These are phyloP conservation scores for Coemansia biformis DNA, from an alignment of 192 early-diverging fungal genomes.

Conservation along the genomic window DNA sequence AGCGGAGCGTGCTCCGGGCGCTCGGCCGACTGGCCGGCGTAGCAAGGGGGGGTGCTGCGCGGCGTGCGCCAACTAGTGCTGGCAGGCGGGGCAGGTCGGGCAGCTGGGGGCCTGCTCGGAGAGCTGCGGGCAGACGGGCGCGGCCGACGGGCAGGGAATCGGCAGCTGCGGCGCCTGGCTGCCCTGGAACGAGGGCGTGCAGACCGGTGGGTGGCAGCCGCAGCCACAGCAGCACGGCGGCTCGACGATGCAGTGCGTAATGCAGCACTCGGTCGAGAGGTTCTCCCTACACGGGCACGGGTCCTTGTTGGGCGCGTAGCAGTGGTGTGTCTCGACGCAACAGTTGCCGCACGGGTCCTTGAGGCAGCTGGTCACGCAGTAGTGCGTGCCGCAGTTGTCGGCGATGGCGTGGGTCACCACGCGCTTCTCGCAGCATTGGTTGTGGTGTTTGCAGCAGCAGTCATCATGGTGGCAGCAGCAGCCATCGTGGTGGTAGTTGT, in stretches of 20 bases:
- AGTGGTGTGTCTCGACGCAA: conserved; percentile 47
- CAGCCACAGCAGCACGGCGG: conserved; percentile 37
- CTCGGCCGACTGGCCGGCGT: no score
- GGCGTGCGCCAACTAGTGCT: no score
- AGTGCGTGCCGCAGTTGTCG: conserved; percentile 49
- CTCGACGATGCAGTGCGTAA: conserved; percentile 49
- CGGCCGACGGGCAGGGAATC: conserved; percentile 13
- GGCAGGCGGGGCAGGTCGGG: conserved; percentile 21
- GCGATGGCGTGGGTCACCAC: conserved; percentile 40
- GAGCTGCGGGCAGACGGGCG: conserved; percentile 32
- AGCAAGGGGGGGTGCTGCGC: not conserved
- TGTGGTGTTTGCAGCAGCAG: conserved; percentile 23
- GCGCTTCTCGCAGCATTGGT: conserved; percentile 38
- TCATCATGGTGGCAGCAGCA: conserved; percentile 22
- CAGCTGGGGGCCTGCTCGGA: conserved; percentile 21
- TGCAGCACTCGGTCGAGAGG: conserved; percentile 47
- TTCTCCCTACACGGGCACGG: conserved; percentile 36
- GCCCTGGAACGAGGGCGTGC: conserved; percentile 43
- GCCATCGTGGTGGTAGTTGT: conserved; percentile 21
- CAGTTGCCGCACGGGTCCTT: conserved; percentile 50
- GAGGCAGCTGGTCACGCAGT: conserved; percentile 50
- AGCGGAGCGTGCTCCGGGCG: no score
- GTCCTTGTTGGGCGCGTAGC: conserved; percentile 39
- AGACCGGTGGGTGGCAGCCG: conserved; percentile 34
- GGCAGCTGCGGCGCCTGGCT: conserved; percentile 23